Evolutionary conservation across 371 early-diverging fungal species (phyloP).

Genomic region (Haplosporangium sp.): DNA sequence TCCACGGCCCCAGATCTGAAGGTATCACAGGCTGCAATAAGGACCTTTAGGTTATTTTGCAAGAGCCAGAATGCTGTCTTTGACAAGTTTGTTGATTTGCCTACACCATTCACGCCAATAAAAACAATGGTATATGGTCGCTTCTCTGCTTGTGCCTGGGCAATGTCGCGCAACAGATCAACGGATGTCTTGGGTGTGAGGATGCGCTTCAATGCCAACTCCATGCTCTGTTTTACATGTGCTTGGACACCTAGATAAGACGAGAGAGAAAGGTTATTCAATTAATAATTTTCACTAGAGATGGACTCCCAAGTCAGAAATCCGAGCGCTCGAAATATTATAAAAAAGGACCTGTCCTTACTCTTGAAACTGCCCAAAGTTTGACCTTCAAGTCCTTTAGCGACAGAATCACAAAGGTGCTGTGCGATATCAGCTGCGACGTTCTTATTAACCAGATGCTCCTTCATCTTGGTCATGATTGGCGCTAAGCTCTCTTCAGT

Average conservation of each 20-base stretch:
- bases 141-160: slow-evolving; percentile 72
- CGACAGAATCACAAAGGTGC: slow-evolving; percentile 86
- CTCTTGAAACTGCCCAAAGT: slow-evolving; percentile 82
- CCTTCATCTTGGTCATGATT: slow-evolving; percentile 84
- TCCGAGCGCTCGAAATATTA: not conserved
- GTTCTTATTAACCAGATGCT: slow-evolving; percentile 93
- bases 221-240: slow-evolving; percentile 85
- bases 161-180: slow-evolving; percentile 96
- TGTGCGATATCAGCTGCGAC: slow-evolving; percentile 93
- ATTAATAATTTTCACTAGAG: too few species aligned
- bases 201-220: slow-evolving; percentile 84
- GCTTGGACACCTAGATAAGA: slow-evolving; percentile 63
- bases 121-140: slow-evolving; percentile 94
- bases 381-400: slow-evolving; percentile 81
- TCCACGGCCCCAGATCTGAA: slow-evolving; percentile 99
- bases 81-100: slow-evolving; percentile 95
- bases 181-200: slow-evolving; percentile 94
- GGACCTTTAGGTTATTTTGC: slow-evolving; percentile 91
- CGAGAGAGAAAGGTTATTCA: too few species aligned
- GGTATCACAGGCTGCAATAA: slow-evolving; percentile 99
- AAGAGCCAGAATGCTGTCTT: slow-evolving; percentile 99
- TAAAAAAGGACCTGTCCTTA: slow-evolving; percentile 41
- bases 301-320: too few species aligned
- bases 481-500: slow-evolving; percentile 77
- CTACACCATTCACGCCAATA: slow-evolving; percentile 99